Conservation (phyloP, 805 yeast genomes). For the Candida ipomoeae region DNA sequence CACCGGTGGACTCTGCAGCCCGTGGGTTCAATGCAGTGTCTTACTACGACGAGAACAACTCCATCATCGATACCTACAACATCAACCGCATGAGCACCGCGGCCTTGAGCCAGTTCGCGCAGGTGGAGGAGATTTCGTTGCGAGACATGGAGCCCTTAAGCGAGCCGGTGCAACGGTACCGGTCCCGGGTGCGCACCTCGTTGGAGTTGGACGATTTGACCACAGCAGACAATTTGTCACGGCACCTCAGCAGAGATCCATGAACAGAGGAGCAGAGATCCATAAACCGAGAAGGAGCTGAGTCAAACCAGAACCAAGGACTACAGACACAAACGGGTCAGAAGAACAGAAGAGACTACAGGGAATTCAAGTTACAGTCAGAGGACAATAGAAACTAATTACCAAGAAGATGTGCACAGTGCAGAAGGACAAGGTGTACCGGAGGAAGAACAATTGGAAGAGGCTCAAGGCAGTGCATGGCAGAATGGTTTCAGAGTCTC, state of each 20-base stretch:
- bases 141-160: constrained; percentile 24
- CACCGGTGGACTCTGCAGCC: background rate
- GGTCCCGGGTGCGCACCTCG: constrained; percentile 28
- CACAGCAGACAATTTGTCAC: constrained; percentile 27
- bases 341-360: too few species aligned
- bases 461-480: background rate
- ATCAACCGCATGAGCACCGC: constrained; percentile 25
- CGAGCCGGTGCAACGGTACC: constrained; percentile 15
- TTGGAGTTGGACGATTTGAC: constrained; percentile 35
- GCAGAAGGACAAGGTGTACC: too few species aligned
- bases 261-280: background rate
- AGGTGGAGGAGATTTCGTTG: constrained; percentile 52
- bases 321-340: too few species aligned
- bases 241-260: background rate
- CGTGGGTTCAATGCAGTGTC: constrained; percentile 27
- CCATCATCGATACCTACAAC: constrained; percentile 32
- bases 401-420: too few species aligned
- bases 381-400: too few species aligned
- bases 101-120: constrained; percentile 30
- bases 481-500: background rate
- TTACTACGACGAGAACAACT: constrained; percentile 32
- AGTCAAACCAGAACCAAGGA: too few species aligned
- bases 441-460: too few species aligned
- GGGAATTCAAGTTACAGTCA: too few species aligned
- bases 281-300: background rate